Base-by-base conservation (phyloP, 768 basidiomycete genomes). In the Rickenella mellea region DNA sequence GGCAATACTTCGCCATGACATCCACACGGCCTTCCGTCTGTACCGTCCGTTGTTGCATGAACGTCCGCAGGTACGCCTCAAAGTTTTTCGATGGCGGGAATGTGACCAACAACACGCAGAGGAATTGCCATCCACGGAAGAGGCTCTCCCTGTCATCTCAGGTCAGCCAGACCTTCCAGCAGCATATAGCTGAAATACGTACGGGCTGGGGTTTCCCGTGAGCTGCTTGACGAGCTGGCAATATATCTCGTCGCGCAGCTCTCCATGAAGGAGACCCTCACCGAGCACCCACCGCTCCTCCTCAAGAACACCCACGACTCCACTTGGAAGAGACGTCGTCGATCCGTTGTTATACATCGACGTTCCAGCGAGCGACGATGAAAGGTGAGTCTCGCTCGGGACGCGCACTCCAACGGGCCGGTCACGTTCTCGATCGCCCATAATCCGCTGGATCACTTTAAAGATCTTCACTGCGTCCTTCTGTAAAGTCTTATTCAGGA, bases 81-180 rank as follows among this genome's bases (percentile, higher is more conserved):
- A 94, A 92, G 57, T 91, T 83, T 64, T 90, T 91, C 8, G 89
- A 92, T 1, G 93, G 92, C 4, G 88, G 87, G 58, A 97, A 97
- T 2, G 89, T 85, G 42, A 87, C 76, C n/a, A 92, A 68, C 21
- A 92, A 68, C 2, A 97, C 90, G 55, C 89, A 94, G 32, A 94
- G 65, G 37, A 96, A 66, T 55, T 96, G 93, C 85, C 91, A 96
- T 20, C 92, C 93, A 55, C 82, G 83, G 66, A 96, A 90, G 25
- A 78, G 57, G 54, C 88, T 84, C 55, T 91, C 86, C 15, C 88
- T 91, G 50, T 14, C 38, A 48, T 9, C 24, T 38, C 11, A 45
- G 12, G 38, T 35, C 5, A 43, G 37, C 17, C n/a, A n/a, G n/a
- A n/a, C n/a, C n/a, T n/a, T n/a, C n/a, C n/a, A n/a, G n/a, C n/a